Percentiles rank a stretch among this genome's conserved stretches.
phyloP scores from a whole-genome alignment of 192 early-diverging fungal species.

The Dimargaris xerosporica region DNA sequence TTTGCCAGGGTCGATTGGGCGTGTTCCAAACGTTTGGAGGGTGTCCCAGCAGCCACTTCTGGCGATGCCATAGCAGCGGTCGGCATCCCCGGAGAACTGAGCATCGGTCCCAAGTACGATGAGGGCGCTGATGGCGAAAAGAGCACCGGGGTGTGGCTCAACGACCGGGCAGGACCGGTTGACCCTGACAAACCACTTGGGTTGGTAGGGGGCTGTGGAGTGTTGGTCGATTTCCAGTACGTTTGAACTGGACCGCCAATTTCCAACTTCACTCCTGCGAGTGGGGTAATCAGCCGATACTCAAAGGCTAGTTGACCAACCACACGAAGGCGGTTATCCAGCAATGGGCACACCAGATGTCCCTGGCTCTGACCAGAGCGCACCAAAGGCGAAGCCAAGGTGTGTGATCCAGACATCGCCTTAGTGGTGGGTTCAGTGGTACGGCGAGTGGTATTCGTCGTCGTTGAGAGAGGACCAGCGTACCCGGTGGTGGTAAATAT shows the following conservation, averaged over 20 bases:
- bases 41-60: not conserved
- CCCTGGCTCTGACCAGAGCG: not conserved
- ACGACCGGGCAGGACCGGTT: too few relatives aligned
- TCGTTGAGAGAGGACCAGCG: too few relatives aligned
- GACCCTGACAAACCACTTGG: too few relatives aligned
- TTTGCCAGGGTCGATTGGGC: slow-evolving; percentile 12
- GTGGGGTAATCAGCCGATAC: slow-evolving; percentile 70
- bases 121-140: slow-evolving; percentile 14
- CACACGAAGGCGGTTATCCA: slow-evolving; percentile 81
- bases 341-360: slow-evolving; percentile 45
- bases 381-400: too few relatives aligned
- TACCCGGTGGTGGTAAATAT: too few relatives aligned
- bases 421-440: too few relatives aligned
- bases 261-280: slow-evolving; percentile 71
- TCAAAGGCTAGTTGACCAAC: slow-evolving; percentile 82
- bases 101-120: not conserved
- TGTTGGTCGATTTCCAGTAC: slow-evolving; percentile 96
- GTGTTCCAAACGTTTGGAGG: too few relatives aligned
- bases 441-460: too few relatives aligned
- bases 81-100: not conserved
- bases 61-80: not conserved
- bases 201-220: slow-evolving; percentile 21
- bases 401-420: too few relatives aligned
- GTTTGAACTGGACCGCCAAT: slow-evolving; percentile 96
- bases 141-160: not conserved